Conservation (phyloP, 1,284 basidiomycete species). For the Naganishia sp. region DNA sequence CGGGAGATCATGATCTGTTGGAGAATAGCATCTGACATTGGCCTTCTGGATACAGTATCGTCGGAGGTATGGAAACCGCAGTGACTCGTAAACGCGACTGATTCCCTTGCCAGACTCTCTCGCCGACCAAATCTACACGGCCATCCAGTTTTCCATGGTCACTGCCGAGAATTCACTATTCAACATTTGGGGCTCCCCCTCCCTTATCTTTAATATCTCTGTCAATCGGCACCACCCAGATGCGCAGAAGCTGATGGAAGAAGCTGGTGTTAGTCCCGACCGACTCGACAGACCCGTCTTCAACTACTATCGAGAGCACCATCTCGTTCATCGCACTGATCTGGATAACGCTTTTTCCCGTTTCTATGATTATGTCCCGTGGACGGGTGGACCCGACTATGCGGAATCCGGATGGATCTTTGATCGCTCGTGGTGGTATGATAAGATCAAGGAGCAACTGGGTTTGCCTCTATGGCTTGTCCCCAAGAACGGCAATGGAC, state of each 20-base stretch:
- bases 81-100: neutral
- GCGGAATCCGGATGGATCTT: conserved; percentile 14
- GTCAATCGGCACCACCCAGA: conserved; percentile 13
- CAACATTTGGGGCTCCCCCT: neutral
- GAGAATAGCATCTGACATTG: neutral
- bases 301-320: conserved; percentile 27
- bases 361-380: conserved; percentile 14
- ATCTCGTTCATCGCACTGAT: conserved; percentile 13
- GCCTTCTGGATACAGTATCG: neutral
- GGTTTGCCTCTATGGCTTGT: conserved; percentile 3
- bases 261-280: conserved; percentile 18
- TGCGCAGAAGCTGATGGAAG: neutral
- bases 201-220: conserved; percentile 15
- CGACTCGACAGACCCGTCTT: conserved; percentile 20
- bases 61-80: neutral
- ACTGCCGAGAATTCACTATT: neutral
- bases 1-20: neutral
- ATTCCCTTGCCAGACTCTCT: conserved; percentile 8
- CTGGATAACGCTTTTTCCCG: conserved; percentile 14
- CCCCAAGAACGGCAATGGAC: neutral
- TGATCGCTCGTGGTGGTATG: conserved; percentile 19
- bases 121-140: conserved; percentile 14
- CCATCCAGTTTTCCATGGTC: neutral
- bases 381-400: neutral
- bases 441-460: conserved; percentile 13